Evolutionary conservation across 2,329 filamentous ascomycete genomes (phyloP), one percentile per base, ranked within the genome.

Genomic region (Colletotrichum liaoningense): DNA sequence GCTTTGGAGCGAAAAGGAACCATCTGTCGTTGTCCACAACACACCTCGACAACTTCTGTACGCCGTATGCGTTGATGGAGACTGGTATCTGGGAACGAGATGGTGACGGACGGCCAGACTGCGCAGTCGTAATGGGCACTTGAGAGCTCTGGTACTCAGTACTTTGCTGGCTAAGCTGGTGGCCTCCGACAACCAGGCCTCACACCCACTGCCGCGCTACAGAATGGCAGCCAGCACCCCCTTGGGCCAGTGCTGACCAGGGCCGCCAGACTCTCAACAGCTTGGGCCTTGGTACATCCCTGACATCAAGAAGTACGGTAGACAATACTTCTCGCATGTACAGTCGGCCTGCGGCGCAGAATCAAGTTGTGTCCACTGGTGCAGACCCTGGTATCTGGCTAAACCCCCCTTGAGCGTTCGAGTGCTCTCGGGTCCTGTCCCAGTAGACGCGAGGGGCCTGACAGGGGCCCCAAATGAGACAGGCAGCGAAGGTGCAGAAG

Each of bases 131-230:
- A 22, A 46, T 52, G 49, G 28, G n/a, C 8, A 54, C 19, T 14
- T 11, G 5, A 9, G 14, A 7, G 19, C 19, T 12, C 14, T 14
- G 52, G 69, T 72, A 55, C 52, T 33, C 54, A 38, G 57, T 59
- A 64, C 65, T 24, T 69, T 8, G 22, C 2, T 16, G 38, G 35
- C 22, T 56, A 22, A 19, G 57, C 64, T 38, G 65, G 58, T 69
- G 58, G 69, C 65, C 69, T 72, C 69, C 69, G 35, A 22, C 28
- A 30, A 58, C 8, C 24, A 38, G 57, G n/a, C 58, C 64, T 42
- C 33, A 38, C 46, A 30, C 68, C 56, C 55, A 67, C 55, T 71
- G 46, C 56, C 68, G 66, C 46, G 35, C 52, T 63, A 59, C 24
- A 72, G 30, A 26, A 46, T 26, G 42, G 42, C 33, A 38, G 28